Percentiles rank a stretch among this genome's conserved stretches.
Evolutionary conservation across 805 yeast species (phyloP).

Genomic region (Candida coleopterorum): DNA sequence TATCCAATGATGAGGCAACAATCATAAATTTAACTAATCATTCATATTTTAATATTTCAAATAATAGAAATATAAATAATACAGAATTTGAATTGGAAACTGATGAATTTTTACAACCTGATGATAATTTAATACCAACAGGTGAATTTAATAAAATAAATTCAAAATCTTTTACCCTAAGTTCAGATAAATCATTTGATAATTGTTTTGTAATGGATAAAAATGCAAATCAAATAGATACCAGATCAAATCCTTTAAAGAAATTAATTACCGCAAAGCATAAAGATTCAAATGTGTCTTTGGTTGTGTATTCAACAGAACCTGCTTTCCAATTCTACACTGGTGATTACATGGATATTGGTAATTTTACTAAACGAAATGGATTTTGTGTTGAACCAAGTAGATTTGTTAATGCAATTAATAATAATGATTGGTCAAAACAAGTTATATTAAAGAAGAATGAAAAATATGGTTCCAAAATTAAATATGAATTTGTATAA

Average conservation of each 20-base stretch:
- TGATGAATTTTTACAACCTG: constrained; percentile 39
- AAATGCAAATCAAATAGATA: constrained; percentile 34
- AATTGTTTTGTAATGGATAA: constrained; percentile 47
- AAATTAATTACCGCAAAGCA: constrained; percentile 41
- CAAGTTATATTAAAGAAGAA: constrained; percentile 47
- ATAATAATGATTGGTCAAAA: constrained; percentile 39
- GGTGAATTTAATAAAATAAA: constrained; percentile 33
- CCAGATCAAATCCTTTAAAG: constrained; percentile 35
- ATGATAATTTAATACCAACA: constrained; percentile 38
- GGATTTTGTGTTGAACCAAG: constrained; percentile 65
- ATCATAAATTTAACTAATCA: constrained; percentile 59
- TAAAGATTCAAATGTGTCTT: constrained; percentile 37
- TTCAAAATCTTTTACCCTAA: constrained; percentile 16
- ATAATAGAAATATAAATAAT: constrained; percentile 23
- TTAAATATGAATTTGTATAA: constrained; percentile 21
- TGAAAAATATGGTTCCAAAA: constrained; percentile 48
- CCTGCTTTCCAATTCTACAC: constrained; percentile 66
- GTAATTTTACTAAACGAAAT: constrained; percentile 33
- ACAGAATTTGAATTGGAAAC: constrained; percentile 31
- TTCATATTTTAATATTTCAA: constrained; percentile 50
- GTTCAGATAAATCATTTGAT: constrained; percentile 29
- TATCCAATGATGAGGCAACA: constrained; percentile 39
- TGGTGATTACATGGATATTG: constrained; percentile 45
- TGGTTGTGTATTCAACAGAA: constrained; percentile 52
- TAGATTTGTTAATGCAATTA: constrained; percentile 53